A percentile compares a stretch with the other conserved stretches of the same genome.
These are phyloP conservation scores for Diplodia scrobiculata DNA, from an alignment of 2,329 filamentous ascomycete genomes.

Conservation along the genomic window DNA sequence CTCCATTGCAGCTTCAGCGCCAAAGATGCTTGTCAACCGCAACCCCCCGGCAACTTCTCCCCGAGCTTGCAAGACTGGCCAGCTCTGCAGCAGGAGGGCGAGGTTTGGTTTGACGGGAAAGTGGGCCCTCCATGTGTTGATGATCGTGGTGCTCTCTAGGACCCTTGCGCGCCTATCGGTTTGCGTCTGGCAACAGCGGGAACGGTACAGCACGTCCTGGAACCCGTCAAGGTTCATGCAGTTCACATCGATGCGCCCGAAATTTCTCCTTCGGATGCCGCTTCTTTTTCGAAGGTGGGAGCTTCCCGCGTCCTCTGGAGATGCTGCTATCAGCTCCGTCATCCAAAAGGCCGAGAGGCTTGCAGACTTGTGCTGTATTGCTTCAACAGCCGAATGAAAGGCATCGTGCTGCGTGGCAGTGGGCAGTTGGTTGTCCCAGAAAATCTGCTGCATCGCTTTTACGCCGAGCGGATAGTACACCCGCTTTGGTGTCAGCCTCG, in stretches of 20 bases:
- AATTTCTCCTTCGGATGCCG: not conserved
- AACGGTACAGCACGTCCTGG: not conserved
- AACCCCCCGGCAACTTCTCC: slow-evolving; percentile 32
- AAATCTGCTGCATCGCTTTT: slow-evolving; percentile 39
- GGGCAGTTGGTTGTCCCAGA: slow-evolving; percentile 38
- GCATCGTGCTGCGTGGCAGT: slow-evolving; percentile 40
- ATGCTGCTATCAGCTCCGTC: not conserved
- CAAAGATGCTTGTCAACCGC: slow-evolving; percentile 48
- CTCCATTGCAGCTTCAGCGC: slow-evolving; percentile 43
- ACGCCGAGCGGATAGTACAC: slow-evolving; percentile 37
- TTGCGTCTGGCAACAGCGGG: not conserved
- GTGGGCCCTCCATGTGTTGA: not conserved
- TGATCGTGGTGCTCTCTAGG: not conserved
- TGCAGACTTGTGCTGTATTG: slow-evolving; percentile 31
- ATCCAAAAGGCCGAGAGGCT: slow-evolving; percentile 29
- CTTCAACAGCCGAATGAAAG: slow-evolving; percentile 32
- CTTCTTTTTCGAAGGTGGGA: not conserved
- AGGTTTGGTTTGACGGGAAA: not conserved
- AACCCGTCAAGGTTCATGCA: not conserved
- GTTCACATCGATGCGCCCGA: not conserved
- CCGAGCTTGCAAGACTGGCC: not conserved
- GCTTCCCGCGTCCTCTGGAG: not conserved
- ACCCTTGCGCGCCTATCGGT: not conserved
- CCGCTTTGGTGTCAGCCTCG: slow-evolving; percentile 45
- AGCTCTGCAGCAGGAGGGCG: not conserved